Evolutionary conservation across 805 yeast species (phyloP).

Genomic region (Pichia deserticola): DNA sequence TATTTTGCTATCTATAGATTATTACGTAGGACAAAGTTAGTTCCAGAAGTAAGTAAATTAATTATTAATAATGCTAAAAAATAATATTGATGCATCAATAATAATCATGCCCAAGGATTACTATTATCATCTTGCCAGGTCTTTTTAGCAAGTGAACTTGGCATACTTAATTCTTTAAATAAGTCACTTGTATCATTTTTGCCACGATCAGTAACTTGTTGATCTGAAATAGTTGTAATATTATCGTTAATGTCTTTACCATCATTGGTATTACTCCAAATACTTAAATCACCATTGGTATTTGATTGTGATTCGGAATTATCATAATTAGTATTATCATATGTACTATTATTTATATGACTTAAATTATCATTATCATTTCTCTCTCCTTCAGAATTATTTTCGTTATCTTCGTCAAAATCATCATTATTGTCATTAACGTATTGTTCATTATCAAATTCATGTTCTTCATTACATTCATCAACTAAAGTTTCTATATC

Average conservation of each 20-base stretch:
- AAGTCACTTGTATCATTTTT: constrained; percentile 27
- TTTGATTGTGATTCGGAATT: background rate
- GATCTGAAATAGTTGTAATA: background rate
- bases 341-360: constrained; percentile 5
- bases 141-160: constrained; percentile 43
- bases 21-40: too few species aligned
- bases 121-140: constrained; percentile 48
- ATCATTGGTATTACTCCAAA: background rate
- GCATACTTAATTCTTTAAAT: constrained; percentile 42
- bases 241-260: background rate
- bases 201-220: background rate
- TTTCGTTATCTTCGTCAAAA: background rate
- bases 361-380: constrained; percentile 9
- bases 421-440: constrained; percentile 7
- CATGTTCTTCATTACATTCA: constrained; percentile 21
- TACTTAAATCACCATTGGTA: background rate
- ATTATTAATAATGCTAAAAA: too few species aligned
- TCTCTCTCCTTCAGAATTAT: background rate
- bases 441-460: constrained; percentile 21
- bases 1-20: too few species aligned
- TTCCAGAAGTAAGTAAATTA: too few species aligned
- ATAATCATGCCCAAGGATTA: constrained; percentile 53
- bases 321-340: too few species aligned
- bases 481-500: constrained; percentile 62
- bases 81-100: too few species aligned